Evolutionary conservation across 1,139 yeast species (phyloP).

Genomic region (Torulaspora pretoriensis): DNA sequence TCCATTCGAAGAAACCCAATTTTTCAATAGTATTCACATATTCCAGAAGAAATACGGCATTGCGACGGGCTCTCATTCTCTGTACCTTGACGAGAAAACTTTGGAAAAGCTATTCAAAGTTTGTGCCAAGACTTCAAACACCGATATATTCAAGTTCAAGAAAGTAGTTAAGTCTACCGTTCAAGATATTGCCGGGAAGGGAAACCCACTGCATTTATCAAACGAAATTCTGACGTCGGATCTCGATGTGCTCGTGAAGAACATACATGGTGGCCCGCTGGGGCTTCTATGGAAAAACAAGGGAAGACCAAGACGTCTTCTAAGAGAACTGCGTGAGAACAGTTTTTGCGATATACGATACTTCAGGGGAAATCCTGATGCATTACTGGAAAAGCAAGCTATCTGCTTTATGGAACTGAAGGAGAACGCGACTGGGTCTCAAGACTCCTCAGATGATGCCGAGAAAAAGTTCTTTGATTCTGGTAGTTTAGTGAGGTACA

Average conservation of each 20-base stretch:
- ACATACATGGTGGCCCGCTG: slow-evolving; percentile 45
- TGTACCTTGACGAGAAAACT: slow-evolving; percentile 61
- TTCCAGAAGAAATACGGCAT: slow-evolving; percentile 68
- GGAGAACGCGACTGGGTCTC: slow-evolving; percentile 11
- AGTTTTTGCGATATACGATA: slow-evolving; percentile 26
- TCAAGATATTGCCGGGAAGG: slow-evolving; percentile 53
- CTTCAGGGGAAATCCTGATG: slow-evolving; percentile 35
- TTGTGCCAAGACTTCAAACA: slow-evolving; percentile 49
- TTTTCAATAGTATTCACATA: slow-evolving; percentile 55
- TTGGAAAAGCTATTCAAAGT: slow-evolving; percentile 54
- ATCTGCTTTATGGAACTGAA: slow-evolving; percentile 14
- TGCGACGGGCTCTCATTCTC: slow-evolving; percentile 40
- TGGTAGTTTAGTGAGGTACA: slow-evolving; percentile 11
- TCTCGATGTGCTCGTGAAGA: slow-evolving; percentile 43
- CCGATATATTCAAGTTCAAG: slow-evolving; percentile 59
- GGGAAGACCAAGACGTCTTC: slow-evolving; percentile 36
- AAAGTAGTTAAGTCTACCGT: slow-evolving; percentile 70
- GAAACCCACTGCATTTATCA: slow-evolving; percentile 39
- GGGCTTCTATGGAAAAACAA: slow-evolving; percentile 48
- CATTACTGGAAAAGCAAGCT: slow-evolving; percentile 27
- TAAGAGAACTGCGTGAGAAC: slow-evolving; percentile 25
- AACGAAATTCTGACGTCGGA: slow-evolving; percentile 51
- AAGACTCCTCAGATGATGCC: slow-evolving; percentile 11
- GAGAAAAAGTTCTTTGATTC: slow-evolving; percentile 14
- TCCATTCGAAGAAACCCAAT: slow-evolving; percentile 70